A percentile compares a stretch with the other conserved stretches of the same genome.
phyloP scores from a whole-genome alignment of 164 flowering plant genomes.

The Chimonanthus salicifolius region DNA sequence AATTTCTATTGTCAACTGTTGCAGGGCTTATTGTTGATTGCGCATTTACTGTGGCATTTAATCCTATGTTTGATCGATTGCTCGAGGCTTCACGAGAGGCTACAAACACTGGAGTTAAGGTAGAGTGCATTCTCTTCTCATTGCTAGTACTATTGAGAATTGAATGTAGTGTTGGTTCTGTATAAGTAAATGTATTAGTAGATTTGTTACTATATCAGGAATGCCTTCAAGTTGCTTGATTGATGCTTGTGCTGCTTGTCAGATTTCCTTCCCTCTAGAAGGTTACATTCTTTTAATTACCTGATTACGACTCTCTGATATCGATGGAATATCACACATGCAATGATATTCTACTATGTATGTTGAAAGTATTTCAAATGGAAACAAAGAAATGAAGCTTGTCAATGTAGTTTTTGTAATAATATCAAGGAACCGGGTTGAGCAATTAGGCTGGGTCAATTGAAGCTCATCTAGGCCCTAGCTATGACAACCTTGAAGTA shows the following conservation, averaged over 20 bases:
- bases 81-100: conserved; percentile 97
- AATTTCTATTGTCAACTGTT: conserved; percentile 6
- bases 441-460: too few species aligned
- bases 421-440: too few species aligned
- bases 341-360: too few species aligned
- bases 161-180: neutral
- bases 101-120: conserved; percentile 88
- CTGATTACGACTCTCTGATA: too few species aligned
- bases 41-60: conserved; percentile 95
- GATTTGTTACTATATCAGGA: neutral
- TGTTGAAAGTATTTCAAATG: too few species aligned
- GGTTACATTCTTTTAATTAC: neutral
- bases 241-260: neutral
- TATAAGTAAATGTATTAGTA: neutral
- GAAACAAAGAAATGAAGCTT: too few species aligned
- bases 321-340: too few species aligned
- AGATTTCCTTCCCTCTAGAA: neutral
- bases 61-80: conserved; percentile 90
- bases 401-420: too few species aligned
- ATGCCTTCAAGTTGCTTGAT: neutral
- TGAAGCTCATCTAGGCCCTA: too few species aligned
- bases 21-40: conserved; percentile 88
- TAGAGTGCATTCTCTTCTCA: conserved; percentile 11
- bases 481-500: too few species aligned
- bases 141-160: neutral